A percentile compares a stretch with the other conserved stretches of the same genome.
phyloP scores from a whole-genome alignment of 805 yeast genomes.

The Allodekkera sacchari region DNA sequence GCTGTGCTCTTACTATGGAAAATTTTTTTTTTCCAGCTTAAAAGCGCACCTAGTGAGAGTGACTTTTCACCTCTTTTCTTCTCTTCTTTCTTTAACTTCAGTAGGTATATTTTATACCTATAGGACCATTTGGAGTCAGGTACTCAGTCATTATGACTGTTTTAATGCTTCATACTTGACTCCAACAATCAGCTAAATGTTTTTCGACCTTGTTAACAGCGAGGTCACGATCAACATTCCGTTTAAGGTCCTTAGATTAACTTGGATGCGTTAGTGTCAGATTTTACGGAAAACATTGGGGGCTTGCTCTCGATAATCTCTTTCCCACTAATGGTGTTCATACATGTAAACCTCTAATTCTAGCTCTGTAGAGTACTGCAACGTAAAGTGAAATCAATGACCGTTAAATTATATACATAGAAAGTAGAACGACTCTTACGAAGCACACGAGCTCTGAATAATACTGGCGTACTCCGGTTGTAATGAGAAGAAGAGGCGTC shows the following conservation, averaged over 20 bases:
- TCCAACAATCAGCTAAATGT: slow-evolving; percentile 53
- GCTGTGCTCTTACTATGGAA: neutral
- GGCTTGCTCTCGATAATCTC: slow-evolving; percentile 17
- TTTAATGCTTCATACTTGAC: slow-evolving; percentile 15
- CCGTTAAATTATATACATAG: too few species aligned
- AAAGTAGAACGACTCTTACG: too few species aligned
- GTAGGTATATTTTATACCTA: slow-evolving; percentile 58
- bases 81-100: slow-evolving; percentile 40
- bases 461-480: too few species aligned
- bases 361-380: neutral
- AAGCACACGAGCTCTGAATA: too few species aligned
- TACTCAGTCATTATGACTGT: slow-evolving; percentile 33
- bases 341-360: slow-evolving; percentile 26
- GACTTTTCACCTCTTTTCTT: neutral
- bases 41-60: slow-evolving; percentile 7
- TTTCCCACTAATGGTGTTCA: slow-evolving; percentile 45
- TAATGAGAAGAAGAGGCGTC: too few species aligned
- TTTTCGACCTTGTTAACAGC: slow-evolving; percentile 66
- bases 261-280: slow-evolving; percentile 29
- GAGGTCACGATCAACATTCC: slow-evolving; percentile 64
- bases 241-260: slow-evolving; percentile 70
- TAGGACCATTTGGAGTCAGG: slow-evolving; percentile 39
- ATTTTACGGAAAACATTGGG: slow-evolving; percentile 16
- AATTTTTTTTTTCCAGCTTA: slow-evolving; percentile 1
- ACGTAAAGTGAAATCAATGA: neutral